phyloP scores from a whole-genome alignment of 2,329 filamentous ascomycete genomes.

The Exserohilum rostratum region DNA sequence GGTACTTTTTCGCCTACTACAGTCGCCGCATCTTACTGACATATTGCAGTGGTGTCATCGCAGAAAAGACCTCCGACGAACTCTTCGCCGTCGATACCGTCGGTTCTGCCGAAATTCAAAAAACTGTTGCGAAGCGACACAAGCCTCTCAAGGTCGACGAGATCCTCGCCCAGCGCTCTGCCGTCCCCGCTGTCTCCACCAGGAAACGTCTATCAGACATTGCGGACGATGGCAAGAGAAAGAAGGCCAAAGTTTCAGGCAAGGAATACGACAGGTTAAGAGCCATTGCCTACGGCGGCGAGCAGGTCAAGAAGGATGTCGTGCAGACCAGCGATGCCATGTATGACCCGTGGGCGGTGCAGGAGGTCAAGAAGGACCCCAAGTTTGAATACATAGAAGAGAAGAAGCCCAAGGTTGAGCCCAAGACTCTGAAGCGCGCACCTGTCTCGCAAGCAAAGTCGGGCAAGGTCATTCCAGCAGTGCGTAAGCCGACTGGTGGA shows the following conservation, averaged over 20 bases:
- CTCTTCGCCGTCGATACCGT: constrained; percentile 83
- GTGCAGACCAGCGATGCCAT: constrained; percentile 63
- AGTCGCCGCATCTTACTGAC: constrained; percentile 16
- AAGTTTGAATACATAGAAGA: constrained; percentile 71
- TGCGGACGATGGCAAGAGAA: constrained; percentile 68
- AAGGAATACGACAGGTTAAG: constrained; percentile 83
- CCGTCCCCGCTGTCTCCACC: constrained; percentile 76
- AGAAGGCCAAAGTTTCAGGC: constrained; percentile 82
- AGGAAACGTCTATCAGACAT: constrained; percentile 80
- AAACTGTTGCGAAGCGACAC: constrained; percentile 67
- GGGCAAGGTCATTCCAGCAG: constrained; percentile 78
- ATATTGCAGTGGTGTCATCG: constrained; percentile 73
- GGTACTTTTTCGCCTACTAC: constrained; percentile 60
- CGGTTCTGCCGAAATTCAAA: constrained; percentile 71
- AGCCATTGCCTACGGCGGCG: constrained; percentile 75
- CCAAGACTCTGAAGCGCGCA: constrained; percentile 74
- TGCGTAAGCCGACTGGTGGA: constrained; percentile 78
- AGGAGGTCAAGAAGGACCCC: constrained; percentile 57
- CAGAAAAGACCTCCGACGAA: constrained; percentile 80
- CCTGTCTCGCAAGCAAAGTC: constrained; percentile 83
- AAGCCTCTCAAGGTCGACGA: constrained; percentile 90
- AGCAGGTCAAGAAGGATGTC: constrained; percentile 57
- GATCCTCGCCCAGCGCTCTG: constrained; percentile 84
- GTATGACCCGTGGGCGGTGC: constrained; percentile 80
- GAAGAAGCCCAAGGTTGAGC: constrained; percentile 70